phyloP scores from a whole-genome alignment of 2,329 filamentous ascomycete genomes.

The Monosporascus ibericus region DNA sequence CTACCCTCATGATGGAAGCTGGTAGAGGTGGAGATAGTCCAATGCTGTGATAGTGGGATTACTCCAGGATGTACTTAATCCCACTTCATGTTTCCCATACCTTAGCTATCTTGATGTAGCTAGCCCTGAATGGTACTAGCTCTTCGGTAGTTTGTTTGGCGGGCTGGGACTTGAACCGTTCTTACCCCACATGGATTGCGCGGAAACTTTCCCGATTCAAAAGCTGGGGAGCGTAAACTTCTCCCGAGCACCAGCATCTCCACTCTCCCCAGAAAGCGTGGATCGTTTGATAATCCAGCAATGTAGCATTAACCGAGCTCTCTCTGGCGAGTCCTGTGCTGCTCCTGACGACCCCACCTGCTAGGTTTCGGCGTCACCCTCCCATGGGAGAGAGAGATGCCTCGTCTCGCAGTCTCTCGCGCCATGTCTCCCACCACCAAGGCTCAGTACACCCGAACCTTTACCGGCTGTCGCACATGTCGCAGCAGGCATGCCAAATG shows the following conservation, averaged over 20 bases:
- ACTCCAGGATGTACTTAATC: no score
- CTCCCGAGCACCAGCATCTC: no score
- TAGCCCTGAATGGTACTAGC: neutral
- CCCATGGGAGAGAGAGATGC: neutral
- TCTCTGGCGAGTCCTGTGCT: no score
- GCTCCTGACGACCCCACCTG: neutral
- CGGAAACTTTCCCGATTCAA: neutral
- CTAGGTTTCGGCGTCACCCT: neutral
- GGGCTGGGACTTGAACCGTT: neutral
- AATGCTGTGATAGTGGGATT: neutral
- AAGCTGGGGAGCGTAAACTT: neutral
- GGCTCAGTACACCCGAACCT: slow-evolving; percentile 14
- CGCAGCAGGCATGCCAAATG: slow-evolving; percentile 37
- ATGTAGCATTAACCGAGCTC: no score
- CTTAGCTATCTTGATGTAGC: no score
- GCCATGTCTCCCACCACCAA: neutral
- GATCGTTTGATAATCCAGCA: no score
- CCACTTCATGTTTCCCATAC: no score
- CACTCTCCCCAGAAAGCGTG: no score
- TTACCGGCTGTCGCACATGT: slow-evolving; percentile 29
- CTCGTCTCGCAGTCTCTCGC: neutral
- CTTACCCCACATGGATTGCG: neutral
- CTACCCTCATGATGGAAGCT: neutral
- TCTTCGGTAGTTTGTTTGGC: neutral
- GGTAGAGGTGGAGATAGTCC: neutral